Evolutionary conservation across 2,329 filamentous ascomycete species (phyloP), one percentile per base, ranked within the genome.

Genomic region (Penicillium corylophilum): DNA sequence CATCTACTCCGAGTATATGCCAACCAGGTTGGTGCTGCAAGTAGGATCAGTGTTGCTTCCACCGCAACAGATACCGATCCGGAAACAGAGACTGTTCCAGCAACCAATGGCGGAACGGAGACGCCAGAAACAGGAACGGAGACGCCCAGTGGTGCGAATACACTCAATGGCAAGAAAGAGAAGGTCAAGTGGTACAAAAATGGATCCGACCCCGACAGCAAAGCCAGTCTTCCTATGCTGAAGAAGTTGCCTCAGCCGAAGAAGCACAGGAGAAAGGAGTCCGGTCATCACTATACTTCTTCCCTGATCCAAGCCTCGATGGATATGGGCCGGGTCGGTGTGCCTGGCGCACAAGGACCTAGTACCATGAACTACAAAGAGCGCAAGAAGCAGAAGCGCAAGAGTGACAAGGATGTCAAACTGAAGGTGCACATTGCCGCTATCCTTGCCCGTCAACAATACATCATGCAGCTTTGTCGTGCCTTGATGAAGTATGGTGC

Each of bases 1-100:
- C 85, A 84, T 0, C 73, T 93, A 0, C 74, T 92, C 40, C 87
- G 84, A 66, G 76, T 89, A 3, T 87, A 88, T 65, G 78, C 82
- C 54, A 75, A 81, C 60, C 75, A 78, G 62, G 59, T 65, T 50
- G 66, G 61, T 22, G 67, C 64, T 52, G 63, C 57, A 38, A 71
- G 55, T 29, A 43, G 61, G 7, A 61, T 61, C 53, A 63, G 59
- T 39, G 46, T 56, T 23, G 54, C 50, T 16, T 57, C 62, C 1
- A 55, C 58, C 0, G 29, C 55, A 6, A 42, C 55, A 4, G 57
- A 59, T 3, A 48, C 53, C 0, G 59, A 65, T 18, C 56, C 49
- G 3, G 54, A 60, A 4, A 50, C 46, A 1, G 59, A 66, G 42
- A 57, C 60, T 13, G 15, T 60, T 1, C 48, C 57, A 7, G 23